A percentile compares a stretch with the other conserved stretches of the same genome.
Conservation (phyloP, 2,329 filamentous ascomycete species). For the Sphaerostilbella broomeana region DNA sequence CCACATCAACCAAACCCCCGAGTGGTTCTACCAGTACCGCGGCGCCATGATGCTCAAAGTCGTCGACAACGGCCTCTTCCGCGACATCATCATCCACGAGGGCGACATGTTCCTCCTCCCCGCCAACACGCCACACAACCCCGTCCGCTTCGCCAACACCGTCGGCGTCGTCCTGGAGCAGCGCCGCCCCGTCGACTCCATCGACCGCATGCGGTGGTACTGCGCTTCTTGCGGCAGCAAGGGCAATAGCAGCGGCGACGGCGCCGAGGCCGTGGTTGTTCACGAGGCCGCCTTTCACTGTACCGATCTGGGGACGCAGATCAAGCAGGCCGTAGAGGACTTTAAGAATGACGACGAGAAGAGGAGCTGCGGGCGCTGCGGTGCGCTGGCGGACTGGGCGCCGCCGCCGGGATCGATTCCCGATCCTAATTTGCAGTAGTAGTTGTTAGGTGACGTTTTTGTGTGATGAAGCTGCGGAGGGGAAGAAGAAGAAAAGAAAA, state of each 20-base stretch:
- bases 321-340: constrained; percentile 80
- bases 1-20: constrained; percentile 92
- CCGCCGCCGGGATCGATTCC: constrained; percentile 54
- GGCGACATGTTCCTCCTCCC: constrained; percentile 92
- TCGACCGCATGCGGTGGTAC: constrained; percentile 89
- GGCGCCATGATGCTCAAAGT: constrained; percentile 92
- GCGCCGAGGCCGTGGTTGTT: constrained; percentile 45
- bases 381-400: constrained; percentile 64
- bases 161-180: constrained; percentile 94
- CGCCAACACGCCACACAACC: constrained; percentile 92
- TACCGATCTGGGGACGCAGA: constrained; percentile 85
- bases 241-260: not conserved
- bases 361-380: constrained; percentile 73
- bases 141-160: constrained; percentile 85
- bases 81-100: constrained; percentile 83
- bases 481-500: not conserved
- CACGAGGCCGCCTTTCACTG: constrained; percentile 85
- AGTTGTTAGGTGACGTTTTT: not conserved
- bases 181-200: constrained; percentile 58
- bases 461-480: not conserved
- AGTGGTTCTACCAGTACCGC: constrained; percentile 97
- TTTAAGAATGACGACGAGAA: constrained; percentile 63
- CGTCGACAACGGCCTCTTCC: constrained; percentile 65
- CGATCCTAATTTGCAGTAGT: constrained; percentile 47
- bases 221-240: constrained; percentile 58